phyloP scores from a whole-genome alignment of 1,139 yeast species.

The Candida sp. region DNA sequence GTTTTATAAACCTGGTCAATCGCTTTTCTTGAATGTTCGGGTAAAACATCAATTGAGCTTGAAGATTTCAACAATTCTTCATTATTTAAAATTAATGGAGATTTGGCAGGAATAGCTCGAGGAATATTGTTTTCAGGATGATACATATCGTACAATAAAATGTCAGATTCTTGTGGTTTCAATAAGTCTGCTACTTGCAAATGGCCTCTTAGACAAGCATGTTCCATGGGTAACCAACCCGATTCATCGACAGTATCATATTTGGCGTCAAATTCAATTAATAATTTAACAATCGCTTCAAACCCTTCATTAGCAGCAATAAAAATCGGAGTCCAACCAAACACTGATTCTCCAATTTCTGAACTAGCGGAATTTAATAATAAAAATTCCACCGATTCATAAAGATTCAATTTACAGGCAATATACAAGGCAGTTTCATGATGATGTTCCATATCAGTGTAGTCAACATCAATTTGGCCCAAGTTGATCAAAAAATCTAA shows the following conservation, averaged over 20 bases:
- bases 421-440: constrained; percentile 77
- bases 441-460: constrained; percentile 52
- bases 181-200: constrained; percentile 63
- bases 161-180: constrained; percentile 36
- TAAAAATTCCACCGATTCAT: constrained; percentile 53
- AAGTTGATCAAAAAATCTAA: constrained; percentile 51
- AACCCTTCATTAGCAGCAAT: constrained; percentile 89
- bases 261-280: constrained; percentile 53
- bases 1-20: constrained; percentile 40
- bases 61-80: constrained; percentile 9
- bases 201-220: constrained; percentile 91
- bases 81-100: constrained; percentile 6
- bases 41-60: constrained; percentile 38
- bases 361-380: constrained; percentile 59
- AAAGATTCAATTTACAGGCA: constrained; percentile 65
- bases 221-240: constrained; percentile 98
- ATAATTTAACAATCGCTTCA: constrained; percentile 49
- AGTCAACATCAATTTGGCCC: constrained; percentile 64
- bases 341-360: constrained; percentile 72
- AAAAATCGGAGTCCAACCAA: constrained; percentile 96
- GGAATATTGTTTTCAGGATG: constrained; percentile 36
- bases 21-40: constrained; percentile 32
- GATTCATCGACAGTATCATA: constrained; percentile 68
- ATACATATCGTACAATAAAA: constrained; percentile 38
- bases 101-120: constrained; percentile 18